Evolutionary conservation across 331 rosid species (phyloP), one percentile per base, ranked within the genome.

Genomic region (Ulmus americana): DNA sequence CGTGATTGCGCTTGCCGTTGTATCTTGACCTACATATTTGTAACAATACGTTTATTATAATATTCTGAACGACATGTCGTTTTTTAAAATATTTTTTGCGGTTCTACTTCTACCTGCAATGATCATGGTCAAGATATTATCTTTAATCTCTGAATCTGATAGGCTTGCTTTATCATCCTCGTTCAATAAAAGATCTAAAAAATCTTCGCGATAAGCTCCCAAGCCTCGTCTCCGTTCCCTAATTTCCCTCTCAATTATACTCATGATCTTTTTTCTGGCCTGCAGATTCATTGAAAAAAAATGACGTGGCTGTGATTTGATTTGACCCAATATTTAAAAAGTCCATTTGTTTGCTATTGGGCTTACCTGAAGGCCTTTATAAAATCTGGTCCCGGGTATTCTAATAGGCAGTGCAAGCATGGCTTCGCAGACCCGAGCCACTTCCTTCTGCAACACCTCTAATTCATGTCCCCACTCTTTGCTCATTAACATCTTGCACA

Each of bases 401-500:
- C 86, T 76, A 39, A 87, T 50, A 40, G 95, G 95, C 10, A 88
- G 65, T 10, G 96, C 82, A 15, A 92, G 87, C 97, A 92, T 83
- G 1, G 96, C 95, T 68, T 85, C 84, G 67, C 88, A 75, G 6
- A 92, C 72, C 63, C 28, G 50, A 10, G 60, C 77, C 41, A 83
- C 82, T 53, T 86, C 84, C 65, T 54, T 73, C 48, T 83, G 82
- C 75, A 92, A n/a, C 49, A 39, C 56, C 67, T 45, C 86, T 70
- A 86, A 39, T 42, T 85, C 80, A 13, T 40, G 3, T 8, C 78
- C 85, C 28, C 71, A 72, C 12, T 88, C 95, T 1, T 83, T 13
- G 79, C 95, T 81, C 43, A 84, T 71, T 45, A 91, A 44, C 85
- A 86, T 80, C 76, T 88, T 88, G 85, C 97, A 88, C 86, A 86